phyloP scores from a whole-genome alignment of 148 eudicot species.

The Euryodendron excelsum region DNA sequence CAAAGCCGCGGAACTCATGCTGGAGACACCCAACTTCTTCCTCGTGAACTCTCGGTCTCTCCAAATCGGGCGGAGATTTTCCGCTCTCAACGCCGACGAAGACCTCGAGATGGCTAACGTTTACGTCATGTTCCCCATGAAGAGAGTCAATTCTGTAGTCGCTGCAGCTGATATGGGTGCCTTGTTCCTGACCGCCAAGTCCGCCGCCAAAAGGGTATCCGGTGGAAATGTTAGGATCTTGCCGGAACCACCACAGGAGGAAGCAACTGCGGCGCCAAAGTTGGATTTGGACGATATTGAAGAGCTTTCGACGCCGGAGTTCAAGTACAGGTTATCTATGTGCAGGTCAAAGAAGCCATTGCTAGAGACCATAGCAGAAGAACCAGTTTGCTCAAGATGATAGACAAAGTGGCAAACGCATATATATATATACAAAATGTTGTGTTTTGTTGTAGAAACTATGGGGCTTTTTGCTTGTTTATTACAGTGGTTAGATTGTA shows the following conservation, averaged over 20 bases:
- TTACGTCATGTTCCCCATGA: conserved; percentile 73
- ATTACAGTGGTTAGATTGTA: background rate
- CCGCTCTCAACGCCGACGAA: conserved; percentile 75
- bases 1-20: conserved; percentile 84
- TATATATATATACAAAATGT: background rate
- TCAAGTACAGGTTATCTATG: conserved; percentile 46
- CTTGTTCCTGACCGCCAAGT: conserved; percentile 57
- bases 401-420: background rate
- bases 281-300: conserved; percentile 53
- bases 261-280: conserved; percentile 19
- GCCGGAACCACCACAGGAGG: conserved; percentile 34
- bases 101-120: conserved; percentile 63
- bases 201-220: conserved; percentile 27
- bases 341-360: conserved; percentile 84
- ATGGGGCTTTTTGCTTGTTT: background rate
- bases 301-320: conserved; percentile 51
- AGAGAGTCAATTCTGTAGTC: conserved; percentile 55
- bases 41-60: conserved; percentile 53
- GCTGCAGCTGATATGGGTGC: conserved; percentile 69
- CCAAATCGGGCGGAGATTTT: conserved; percentile 52
- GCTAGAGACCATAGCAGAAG: conserved; percentile 88
- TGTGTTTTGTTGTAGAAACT: background rate
- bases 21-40: conserved; percentile 64
- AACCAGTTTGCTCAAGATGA: conserved; percentile 51
- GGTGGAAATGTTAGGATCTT: conserved; percentile 43